These are phyloP conservation scores for Porphyrellus cyaneotinctus DNA, from an alignment of 768 basidiomycete species.

Conservation along the genomic window DNA sequence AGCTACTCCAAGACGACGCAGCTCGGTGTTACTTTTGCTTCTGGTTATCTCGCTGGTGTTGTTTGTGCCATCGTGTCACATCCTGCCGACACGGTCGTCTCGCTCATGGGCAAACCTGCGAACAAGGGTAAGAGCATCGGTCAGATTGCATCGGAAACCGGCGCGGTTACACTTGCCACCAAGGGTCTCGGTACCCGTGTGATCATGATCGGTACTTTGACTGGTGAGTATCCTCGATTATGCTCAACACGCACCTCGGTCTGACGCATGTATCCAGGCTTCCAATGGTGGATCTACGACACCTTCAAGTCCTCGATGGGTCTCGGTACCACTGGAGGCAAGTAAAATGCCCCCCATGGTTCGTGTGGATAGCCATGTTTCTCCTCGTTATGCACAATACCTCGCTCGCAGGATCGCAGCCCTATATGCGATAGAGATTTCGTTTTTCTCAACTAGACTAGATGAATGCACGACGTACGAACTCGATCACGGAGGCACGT, in stretches of 20 bases:
- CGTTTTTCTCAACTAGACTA: conserved; percentile 7
- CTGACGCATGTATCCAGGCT: conserved; percentile 43
- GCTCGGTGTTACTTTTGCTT: conserved; percentile 84
- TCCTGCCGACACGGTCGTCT: conserved; percentile 90
- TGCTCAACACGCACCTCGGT: background rate
- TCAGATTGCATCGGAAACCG: conserved; percentile 67
- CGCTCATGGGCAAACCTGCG: conserved; percentile 84
- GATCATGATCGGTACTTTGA: conserved; percentile 71
- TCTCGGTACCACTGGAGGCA: conserved; percentile 84
- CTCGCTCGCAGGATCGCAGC: conserved; percentile 12
- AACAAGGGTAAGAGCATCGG: conserved; percentile 81
- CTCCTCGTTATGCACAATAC: conserved; percentile 6
- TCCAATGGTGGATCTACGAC: conserved; percentile 96
- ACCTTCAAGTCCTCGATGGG: conserved; percentile 81
- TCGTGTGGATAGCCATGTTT: background rate
- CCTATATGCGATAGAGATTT: conserved; percentile 11
- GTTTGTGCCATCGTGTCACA: conserved; percentile 95
- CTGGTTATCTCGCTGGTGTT: conserved; percentile 94
- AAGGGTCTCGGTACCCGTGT: conserved; percentile 88
- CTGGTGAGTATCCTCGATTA: conserved; percentile 30
- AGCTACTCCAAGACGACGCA: conserved; percentile 78
- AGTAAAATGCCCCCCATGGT: conserved; percentile 43
- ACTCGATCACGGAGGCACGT: background rate
- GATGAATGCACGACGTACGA: conserved; percentile 7
- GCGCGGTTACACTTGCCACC: conserved; percentile 59